phyloP scores from a whole-genome alignment of 2,329 filamentous ascomycete genomes.

The Juglanconis oblonga region DNA sequence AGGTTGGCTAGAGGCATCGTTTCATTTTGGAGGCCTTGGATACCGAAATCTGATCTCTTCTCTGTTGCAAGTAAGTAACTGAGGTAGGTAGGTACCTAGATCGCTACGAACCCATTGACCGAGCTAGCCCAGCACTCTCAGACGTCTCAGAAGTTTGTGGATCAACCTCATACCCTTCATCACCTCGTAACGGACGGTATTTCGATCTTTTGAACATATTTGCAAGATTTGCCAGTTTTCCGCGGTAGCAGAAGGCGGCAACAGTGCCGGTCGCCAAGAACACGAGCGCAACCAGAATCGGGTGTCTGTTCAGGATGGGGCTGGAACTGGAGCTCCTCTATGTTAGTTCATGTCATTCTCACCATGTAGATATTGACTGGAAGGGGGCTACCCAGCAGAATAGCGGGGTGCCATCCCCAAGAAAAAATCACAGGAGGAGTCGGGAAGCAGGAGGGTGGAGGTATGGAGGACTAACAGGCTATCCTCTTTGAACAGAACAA shows the following conservation, averaged over 20 bases:
- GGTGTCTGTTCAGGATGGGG: neutral
- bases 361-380: no score
- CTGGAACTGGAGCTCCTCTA: no score
- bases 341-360: no score
- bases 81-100: no score
- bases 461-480: neutral
- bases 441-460: neutral
- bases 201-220: neutral
- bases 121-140: neutral
- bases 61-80: no score
- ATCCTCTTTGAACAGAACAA: slow-evolving; percentile 38
- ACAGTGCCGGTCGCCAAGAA: neutral
- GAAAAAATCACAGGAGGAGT: neutral
- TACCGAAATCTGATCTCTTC: no score
- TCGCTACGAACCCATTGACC: neutral
- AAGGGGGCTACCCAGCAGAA: no score
- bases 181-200: neutral
- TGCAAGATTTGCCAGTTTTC: neutral
- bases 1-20: no score
- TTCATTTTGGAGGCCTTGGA: no score
- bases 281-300: neutral
- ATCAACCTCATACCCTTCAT: neutral
- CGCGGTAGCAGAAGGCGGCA: neutral
- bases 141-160: neutral
- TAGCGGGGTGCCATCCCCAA: no score